Evolutionary conservation across 2,329 filamentous ascomycete species (phyloP).

Genomic region (Parafenestella ontariensis): DNA sequence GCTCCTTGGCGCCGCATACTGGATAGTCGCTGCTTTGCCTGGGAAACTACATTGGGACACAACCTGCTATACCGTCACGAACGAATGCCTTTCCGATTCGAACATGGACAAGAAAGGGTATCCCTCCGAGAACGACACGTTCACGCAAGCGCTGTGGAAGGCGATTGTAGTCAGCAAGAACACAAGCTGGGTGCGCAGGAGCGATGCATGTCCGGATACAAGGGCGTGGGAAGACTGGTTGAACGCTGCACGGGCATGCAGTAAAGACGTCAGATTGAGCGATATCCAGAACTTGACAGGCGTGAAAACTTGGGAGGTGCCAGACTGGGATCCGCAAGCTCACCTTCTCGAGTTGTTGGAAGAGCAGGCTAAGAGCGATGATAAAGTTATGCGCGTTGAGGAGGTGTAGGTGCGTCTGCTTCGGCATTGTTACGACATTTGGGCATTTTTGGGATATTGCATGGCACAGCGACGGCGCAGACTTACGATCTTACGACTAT

Average conservation of each 20-base stretch:
- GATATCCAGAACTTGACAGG: constrained; percentile 11
- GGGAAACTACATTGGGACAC: constrained; percentile 58
- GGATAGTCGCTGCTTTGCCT: constrained; percentile 59
- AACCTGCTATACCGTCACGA: constrained; percentile 51
- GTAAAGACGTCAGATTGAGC: constrained; percentile 19
- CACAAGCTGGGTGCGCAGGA: constrained; percentile 52
- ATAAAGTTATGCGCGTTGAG: constrained; percentile 20
- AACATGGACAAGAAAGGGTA: constrained; percentile 42
- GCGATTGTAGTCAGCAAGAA: constrained; percentile 56
- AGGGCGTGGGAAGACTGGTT: constrained; percentile 54
- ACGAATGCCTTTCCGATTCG: constrained; percentile 45
- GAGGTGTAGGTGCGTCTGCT: constrained; percentile 18
- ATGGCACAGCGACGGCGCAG: neutral
- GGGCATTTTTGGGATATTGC: constrained; percentile 9
- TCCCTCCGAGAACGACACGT: constrained; percentile 44
- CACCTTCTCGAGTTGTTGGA: constrained; percentile 26
- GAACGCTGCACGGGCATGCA: constrained; percentile 36
- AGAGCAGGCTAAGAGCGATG: constrained; percentile 24
- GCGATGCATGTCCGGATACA: constrained; percentile 53
- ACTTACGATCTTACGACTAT: constrained; percentile 14
- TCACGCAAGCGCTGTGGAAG: constrained; percentile 59
- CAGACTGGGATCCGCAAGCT: constrained; percentile 43
- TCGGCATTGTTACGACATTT: neutral
- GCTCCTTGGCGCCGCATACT: constrained; percentile 58
- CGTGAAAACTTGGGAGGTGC: constrained; percentile 42